Evolutionary conservation across 140 eudicot genomes (phyloP).

Genomic region (Oenanthe javanica): DNA sequence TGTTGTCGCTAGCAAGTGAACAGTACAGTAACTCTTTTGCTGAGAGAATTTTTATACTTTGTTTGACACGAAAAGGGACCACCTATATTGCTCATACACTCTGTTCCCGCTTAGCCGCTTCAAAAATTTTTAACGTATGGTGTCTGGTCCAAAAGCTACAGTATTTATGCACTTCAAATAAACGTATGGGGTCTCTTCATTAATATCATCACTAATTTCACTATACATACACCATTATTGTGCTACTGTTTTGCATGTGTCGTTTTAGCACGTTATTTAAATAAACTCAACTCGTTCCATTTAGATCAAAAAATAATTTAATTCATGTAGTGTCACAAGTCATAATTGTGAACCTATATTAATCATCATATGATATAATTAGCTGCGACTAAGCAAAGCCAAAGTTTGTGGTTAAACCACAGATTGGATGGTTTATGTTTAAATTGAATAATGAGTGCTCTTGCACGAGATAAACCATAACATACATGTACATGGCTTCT

Average conservation of each 20-base stretch:
- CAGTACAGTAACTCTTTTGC: background rate
- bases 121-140: background rate
- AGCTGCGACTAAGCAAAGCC: background rate
- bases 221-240: too few relatives aligned
- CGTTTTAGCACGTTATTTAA: too few relatives aligned
- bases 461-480: background rate
- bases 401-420: background rate
- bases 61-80: constrained; percentile 7
- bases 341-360: too few relatives aligned
- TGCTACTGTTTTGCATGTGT: too few relatives aligned
- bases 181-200: background rate
- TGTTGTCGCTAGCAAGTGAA: background rate
- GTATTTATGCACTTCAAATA: background rate
- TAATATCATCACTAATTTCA: background rate
- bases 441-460: background rate
- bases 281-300: too few relatives aligned
- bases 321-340: too few relatives aligned
- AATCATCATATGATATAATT: too few relatives aligned
- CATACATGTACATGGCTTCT: background rate
- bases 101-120: constrained; percentile 6
- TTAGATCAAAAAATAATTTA: too few relatives aligned
- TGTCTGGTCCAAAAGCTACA: background rate
- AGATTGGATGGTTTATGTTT: background rate
- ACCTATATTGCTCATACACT: background rate
- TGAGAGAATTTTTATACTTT: background rate